Evolutionary conservation across 371 early-diverging fungal genomes (phyloP).

Genomic region (Ordospora pajunii): DNA sequence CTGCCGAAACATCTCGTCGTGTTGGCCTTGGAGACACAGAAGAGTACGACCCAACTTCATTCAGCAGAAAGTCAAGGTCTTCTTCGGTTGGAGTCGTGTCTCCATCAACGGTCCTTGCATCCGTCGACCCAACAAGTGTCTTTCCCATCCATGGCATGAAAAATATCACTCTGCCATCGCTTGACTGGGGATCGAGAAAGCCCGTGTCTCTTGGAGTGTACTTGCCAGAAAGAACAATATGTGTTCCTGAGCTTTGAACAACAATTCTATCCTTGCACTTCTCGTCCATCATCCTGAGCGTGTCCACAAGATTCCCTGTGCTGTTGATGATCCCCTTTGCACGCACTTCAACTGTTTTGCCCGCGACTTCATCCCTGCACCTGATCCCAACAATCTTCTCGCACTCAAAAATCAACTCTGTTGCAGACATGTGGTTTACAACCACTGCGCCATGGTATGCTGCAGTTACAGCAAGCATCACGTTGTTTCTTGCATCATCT

Average conservation of each 20-base stretch:
- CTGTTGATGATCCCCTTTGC: conserved; percentile 89
- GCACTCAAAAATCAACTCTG: conserved; percentile 68
- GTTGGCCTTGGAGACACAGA: conserved; percentile 75
- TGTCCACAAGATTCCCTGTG: conserved; percentile 69
- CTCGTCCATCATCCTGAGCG: conserved; percentile 71
- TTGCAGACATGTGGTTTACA: conserved; percentile 84
- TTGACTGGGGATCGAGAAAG: conserved; percentile 84
- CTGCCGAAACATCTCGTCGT: conserved; percentile 81
- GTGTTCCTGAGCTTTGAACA: conserved; percentile 84
- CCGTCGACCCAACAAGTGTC: conserved; percentile 93
- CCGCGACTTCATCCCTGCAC: conserved; percentile 73
- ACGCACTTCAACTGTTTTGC: conserved; percentile 73
- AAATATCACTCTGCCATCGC: conserved; percentile 92
- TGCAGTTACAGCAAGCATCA: conserved; percentile 83
- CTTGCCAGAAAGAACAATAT: conserved; percentile 83
- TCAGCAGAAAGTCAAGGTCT: conserved; percentile 85
- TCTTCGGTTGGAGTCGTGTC: conserved; percentile 73
- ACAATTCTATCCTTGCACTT: conserved; percentile 72
- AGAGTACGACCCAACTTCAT: conserved; percentile 79
- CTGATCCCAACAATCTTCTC: conserved; percentile 70
- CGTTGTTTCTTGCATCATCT: conserved; percentile 92
- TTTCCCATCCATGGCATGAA: conserved; percentile 94
- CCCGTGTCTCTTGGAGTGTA: conserved; percentile 86
- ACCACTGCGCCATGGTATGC: conserved; percentile 80
- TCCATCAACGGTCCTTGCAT: conserved; percentile 72